phyloP scores from a whole-genome alignment of 208 protist species.

The Zelonia costaricensis region DNA sequence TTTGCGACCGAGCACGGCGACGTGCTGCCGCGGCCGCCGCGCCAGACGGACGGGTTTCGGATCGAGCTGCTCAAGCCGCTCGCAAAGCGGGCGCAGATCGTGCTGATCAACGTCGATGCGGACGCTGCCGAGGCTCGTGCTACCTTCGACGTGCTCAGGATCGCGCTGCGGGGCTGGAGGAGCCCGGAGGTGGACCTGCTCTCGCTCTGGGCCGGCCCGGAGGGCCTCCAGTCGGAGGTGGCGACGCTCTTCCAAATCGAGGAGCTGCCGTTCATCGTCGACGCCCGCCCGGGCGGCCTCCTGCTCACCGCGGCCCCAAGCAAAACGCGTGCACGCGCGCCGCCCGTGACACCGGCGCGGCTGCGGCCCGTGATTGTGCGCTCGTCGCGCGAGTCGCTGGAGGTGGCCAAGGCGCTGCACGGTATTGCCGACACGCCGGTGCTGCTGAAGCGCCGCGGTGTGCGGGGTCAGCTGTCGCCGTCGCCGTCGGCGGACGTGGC shows the following conservation, averaged over 20 bases:
- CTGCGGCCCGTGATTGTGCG: conserved; percentile 16
- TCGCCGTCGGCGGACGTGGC: background rate
- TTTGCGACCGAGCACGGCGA: conserved; percentile 51
- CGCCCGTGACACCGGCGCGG: too few relatives aligned
- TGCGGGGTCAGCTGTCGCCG: background rate
- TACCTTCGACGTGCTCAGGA: conserved; percentile 37
- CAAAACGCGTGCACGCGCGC: background rate
- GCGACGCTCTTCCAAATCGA: conserved; percentile 50
- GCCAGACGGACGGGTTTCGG: conserved; percentile 21
- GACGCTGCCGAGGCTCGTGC: conserved; percentile 38
- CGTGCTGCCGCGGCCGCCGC: conserved; percentile 22
- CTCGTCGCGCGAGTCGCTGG: conserved; percentile 10
- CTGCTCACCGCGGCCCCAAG: background rate
- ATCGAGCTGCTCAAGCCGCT: conserved; percentile 31
- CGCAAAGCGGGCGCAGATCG: conserved; percentile 76
- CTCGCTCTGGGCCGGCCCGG: conserved; percentile 71
- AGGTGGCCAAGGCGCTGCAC: conserved; percentile 11
- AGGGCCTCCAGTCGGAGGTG: conserved; percentile 74
- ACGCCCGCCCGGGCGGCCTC: conserved; percentile 24
- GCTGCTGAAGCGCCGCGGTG: background rate
- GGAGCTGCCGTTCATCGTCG: conserved; percentile 72
- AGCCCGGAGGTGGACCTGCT: conserved; percentile 74
- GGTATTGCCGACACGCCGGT: conserved; percentile 21
- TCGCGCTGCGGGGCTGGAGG: conserved; percentile 38
- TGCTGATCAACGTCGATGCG: conserved; percentile 82